A percentile compares a stretch with the other conserved stretches of the same genome.
Evolutionary conservation across 164 flowering plant species (phyloP).

Genomic region (Tetrastigma voinierianum): DNA sequence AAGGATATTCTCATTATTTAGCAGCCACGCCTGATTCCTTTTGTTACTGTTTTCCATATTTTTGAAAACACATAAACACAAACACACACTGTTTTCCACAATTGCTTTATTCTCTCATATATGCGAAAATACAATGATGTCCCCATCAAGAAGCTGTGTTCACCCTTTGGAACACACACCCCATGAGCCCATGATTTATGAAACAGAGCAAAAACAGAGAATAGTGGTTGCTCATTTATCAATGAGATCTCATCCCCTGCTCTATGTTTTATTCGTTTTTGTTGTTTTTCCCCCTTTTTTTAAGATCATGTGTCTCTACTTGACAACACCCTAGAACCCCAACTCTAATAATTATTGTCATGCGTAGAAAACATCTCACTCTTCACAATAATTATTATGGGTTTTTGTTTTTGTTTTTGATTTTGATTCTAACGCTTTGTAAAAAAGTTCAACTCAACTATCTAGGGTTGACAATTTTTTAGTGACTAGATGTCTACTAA

Average conservation of each 20-base stretch:
- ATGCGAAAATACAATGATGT: slow-evolving; percentile 13
- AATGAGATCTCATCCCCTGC: too few species aligned
- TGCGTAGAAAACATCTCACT: slow-evolving; percentile 13
- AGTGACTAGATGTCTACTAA: too few species aligned
- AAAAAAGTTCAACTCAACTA: too few species aligned
- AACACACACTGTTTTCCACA: slow-evolving; percentile 6
- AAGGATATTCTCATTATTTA: slow-evolving; percentile 36
- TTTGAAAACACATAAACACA: background rate
- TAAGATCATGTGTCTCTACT: too few species aligned
- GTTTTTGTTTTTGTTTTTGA: slow-evolving; percentile 6
- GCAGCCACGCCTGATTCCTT: slow-evolving; percentile 42
- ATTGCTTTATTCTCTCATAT: slow-evolving; percentile 1
- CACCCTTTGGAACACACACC: background rate
- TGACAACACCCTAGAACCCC: background rate
- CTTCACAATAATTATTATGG: slow-evolving; percentile 13
- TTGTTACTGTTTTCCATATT: slow-evolving; percentile 7
- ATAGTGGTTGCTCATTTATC: too few species aligned
- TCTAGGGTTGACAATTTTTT: too few species aligned
- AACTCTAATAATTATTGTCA: slow-evolving; percentile 28
- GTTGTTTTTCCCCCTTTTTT: too few species aligned
- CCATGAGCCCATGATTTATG: too few species aligned
- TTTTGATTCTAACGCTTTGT: too few species aligned
- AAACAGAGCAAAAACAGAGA: too few species aligned
- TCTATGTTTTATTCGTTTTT: too few species aligned
- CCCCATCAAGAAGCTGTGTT: slow-evolving; percentile 1